These are phyloP conservation scores for Tricholoma matsutake DNA, from an alignment of 768 basidiomycete genomes.

Conservation along the genomic window DNA sequence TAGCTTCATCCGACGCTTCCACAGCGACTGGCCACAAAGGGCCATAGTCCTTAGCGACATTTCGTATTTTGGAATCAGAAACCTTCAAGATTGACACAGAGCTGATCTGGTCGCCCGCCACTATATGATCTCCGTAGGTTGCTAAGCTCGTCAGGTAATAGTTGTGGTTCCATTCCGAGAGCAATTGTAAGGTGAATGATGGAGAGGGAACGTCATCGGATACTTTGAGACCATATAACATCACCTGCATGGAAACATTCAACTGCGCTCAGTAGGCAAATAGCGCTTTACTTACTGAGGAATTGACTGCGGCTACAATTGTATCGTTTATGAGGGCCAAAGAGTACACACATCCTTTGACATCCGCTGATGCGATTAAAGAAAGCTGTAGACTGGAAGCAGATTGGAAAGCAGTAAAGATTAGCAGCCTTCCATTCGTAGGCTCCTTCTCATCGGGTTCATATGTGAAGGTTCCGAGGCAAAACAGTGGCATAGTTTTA, in stretches of 20 bases:
- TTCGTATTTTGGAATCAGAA: slow-evolving; percentile 38
- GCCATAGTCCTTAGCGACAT: slow-evolving; percentile 70
- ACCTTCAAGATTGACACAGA: slow-evolving; percentile 72
- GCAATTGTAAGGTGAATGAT: slow-evolving; percentile 35
- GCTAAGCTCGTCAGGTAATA: slow-evolving; percentile 73
- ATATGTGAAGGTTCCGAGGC: slow-evolving; percentile 45
- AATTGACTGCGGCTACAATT: slow-evolving; percentile 71
- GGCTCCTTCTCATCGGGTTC: slow-evolving; percentile 45
- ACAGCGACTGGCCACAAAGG: slow-evolving; percentile 73
- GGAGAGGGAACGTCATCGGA: slow-evolving; percentile 28
- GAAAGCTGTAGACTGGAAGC: slow-evolving; percentile 29
- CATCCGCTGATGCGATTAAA: slow-evolving; percentile 40
- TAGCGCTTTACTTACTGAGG: slow-evolving; percentile 50
- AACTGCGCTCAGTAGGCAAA: neutral
- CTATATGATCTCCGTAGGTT: slow-evolving; percentile 48
- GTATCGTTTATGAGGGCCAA: slow-evolving; percentile 46
- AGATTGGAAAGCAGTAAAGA: slow-evolving; percentile 42
- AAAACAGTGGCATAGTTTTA: slow-evolving; percentile 40
- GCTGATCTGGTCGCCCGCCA: slow-evolving; percentile 78
- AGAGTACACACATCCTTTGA: slow-evolving; percentile 70
- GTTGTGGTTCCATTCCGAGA: slow-evolving; percentile 75
- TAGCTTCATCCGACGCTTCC: slow-evolving; percentile 50
- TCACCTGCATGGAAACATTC: slow-evolving; percentile 34
- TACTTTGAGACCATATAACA: slow-evolving; percentile 41
- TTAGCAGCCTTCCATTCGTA: slow-evolving; percentile 55